phyloP scores from a whole-genome alignment of 495 filamentous ascomycete genomes.

The Aspergillus panamensis region DNA sequence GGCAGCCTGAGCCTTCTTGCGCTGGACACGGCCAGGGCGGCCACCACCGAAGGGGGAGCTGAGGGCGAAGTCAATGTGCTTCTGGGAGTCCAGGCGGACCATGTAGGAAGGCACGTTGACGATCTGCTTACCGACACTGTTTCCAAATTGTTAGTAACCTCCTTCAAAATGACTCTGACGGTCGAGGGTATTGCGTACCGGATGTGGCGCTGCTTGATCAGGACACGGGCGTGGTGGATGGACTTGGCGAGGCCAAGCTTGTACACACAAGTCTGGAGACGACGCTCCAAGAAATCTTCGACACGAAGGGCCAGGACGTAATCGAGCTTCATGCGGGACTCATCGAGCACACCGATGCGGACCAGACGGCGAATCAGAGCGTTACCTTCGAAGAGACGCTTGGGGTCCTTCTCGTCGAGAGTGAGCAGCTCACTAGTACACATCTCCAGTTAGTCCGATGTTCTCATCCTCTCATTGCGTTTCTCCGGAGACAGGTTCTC shows the following conservation, averaged over 20 bases:
- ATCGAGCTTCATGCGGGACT: conserved; percentile 99
- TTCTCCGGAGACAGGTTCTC: not conserved
- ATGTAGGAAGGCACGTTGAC: conserved; percentile 99
- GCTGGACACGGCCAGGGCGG: conserved; percentile 90
- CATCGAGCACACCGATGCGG: conserved; percentile 98
- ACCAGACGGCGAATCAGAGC: conserved; percentile 99
- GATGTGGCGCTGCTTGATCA: conserved; percentile 98
- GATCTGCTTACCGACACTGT: conserved; percentile 94
- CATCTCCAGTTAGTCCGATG: conserved; percentile 2
- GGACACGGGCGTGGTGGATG: conserved; percentile 98
- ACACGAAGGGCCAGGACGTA: conserved; percentile 98
- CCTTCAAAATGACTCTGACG: not conserved
- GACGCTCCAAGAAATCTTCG: conserved; percentile 99
- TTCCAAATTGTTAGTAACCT: conserved; percentile 1
- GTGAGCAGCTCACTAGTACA: conserved; percentile 89
- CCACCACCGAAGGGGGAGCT: conserved; percentile 97
- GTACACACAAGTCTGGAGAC: conserved; percentile 98
- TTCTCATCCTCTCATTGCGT: not conserved
- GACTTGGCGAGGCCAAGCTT: conserved; percentile 99
- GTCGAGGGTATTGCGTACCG: conserved; percentile 48
- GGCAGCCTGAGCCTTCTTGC: conserved; percentile 98
- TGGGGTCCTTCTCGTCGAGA: conserved; percentile 99
- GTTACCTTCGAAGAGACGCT: conserved; percentile 99
- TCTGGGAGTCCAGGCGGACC: conserved; percentile 99
- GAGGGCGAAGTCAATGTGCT: conserved; percentile 99